Conservation (phyloP, 2,329 filamentous ascomycete species). For the Exophiala xenobiotica region DNA sequence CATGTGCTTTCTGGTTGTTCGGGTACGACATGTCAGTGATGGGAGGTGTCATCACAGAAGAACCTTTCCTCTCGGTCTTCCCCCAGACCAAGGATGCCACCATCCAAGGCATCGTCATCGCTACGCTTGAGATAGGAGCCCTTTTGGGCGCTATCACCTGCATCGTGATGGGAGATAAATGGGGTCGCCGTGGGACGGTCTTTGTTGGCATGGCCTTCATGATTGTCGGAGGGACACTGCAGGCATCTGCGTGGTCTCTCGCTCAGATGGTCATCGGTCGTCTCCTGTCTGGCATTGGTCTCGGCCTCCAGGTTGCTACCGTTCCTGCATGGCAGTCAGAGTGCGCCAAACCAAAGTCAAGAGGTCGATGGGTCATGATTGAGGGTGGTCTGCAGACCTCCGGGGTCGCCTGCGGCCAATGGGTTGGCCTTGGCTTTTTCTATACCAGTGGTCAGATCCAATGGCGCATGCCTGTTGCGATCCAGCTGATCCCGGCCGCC, state of each 20-base stretch:
- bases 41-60: slow-evolving; percentile 23
- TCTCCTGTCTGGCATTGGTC: slow-evolving; percentile 43
- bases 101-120: slow-evolving; percentile 11
- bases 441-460: slow-evolving; percentile 8
- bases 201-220: slow-evolving; percentile 42
- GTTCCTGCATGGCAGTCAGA: slow-evolving; percentile 43
- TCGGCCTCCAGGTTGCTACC: slow-evolving; percentile 37
- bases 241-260: slow-evolving; percentile 40
- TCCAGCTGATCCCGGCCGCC: slow-evolving; percentile 5
- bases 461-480: slow-evolving; percentile 7
- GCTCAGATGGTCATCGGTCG: slow-evolving; percentile 49
- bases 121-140: slow-evolving; percentile 5
- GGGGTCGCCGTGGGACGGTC: slow-evolving; percentile 45
- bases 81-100: slow-evolving; percentile 11
- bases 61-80: slow-evolving; percentile 23
- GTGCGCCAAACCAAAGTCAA: slow-evolving; percentile 51
- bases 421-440: slow-evolving; percentile 15
- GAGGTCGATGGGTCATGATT: slow-evolving; percentile 54
- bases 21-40: slow-evolving; percentile 30
- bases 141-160: slow-evolving; percentile 45
- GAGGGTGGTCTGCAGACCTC: slow-evolving; percentile 53
- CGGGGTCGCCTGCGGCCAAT: slow-evolving; percentile 47
- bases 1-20: slow-evolving; percentile 29
- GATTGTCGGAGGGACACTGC: slow-evolving; percentile 45
- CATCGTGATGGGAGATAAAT: slow-evolving; percentile 52